Evolutionary conservation across 2,329 filamentous ascomycete species (phyloP), one percentile per base, ranked within the genome.

Genomic region (Ophiostoma novo-ulmi): DNA sequence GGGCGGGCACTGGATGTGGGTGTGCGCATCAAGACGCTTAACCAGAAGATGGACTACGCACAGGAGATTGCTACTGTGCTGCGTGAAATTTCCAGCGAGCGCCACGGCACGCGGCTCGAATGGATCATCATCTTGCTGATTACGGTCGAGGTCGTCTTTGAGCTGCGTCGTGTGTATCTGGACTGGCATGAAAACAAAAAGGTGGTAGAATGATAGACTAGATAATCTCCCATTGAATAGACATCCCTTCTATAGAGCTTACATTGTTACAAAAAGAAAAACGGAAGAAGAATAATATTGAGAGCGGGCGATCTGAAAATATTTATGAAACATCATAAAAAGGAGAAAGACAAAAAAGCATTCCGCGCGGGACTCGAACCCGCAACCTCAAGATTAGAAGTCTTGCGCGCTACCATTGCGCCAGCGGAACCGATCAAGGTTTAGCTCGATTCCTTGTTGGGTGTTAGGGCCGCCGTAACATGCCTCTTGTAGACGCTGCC

Each of bases 11-110:
- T 99, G 48, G 95, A 98, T 79, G 94, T 98, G 35, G 91, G 92
- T 44, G 92, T 95, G 36, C 87, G 95, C 68, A 98, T 98, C 81
- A 92, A 91, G 76, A 89, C 92, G 22, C 81, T 98, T 75, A 99
- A 99, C 79, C 92, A 97, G 81, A 97, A 97, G 82, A 96, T 99
- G 87, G 94, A 97, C 77, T 98, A 99, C 78, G 95, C 94, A 0
- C 92, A 95, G 77, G 94, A 98, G 79, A 97, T 97, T 78, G 93
- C 95, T 7, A 92, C 85, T 69, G 94, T 98, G 20, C 81, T 98
- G 73, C 85, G 95, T 71, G 93, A 97, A 79, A 89, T 94, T 78
- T 85, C 96, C 70, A 96, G 91, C 77, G 94, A 98, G 82, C 93
- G 92, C 78, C 93, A 98, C 77, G 91, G 92, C 20, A 88, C 94